phyloP scores from a whole-genome alignment of 2,329 filamentous ascomycete genomes.

The Stagonosporopsis chrysanthemi region DNA sequence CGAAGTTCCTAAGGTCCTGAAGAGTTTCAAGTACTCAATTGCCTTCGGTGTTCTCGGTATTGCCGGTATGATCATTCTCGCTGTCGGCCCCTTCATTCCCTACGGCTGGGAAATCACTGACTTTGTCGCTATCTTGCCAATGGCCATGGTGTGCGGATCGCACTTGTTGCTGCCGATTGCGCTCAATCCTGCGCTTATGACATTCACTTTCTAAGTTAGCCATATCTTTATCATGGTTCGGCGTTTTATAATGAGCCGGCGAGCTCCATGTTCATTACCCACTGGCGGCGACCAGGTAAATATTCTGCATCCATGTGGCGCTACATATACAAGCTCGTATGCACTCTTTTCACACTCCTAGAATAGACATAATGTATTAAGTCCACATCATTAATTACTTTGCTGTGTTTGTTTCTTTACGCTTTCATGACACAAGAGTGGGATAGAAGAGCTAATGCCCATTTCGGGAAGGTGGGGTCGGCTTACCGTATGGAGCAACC shows the following conservation, averaged over 20 bases:
- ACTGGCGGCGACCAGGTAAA: conserved; percentile 11
- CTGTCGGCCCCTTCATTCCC: conserved; percentile 69
- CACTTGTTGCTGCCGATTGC: conserved; percentile 75
- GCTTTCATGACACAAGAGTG: background rate
- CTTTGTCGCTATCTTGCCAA: conserved; percentile 74
- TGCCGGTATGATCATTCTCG: conserved; percentile 69
- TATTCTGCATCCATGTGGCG: conserved; percentile 9
- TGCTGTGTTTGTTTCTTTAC: background rate
- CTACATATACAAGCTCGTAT: background rate
- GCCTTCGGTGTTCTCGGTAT: conserved; percentile 68
- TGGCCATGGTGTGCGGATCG: conserved; percentile 73
- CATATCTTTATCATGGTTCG: background rate
- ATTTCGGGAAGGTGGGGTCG: conserved; percentile 22
- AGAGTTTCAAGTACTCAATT: conserved; percentile 78
- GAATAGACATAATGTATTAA: conserved; percentile 18
- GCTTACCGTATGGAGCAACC: conserved; percentile 11
- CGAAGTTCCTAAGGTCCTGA: conserved; percentile 79
- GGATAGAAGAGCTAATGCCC: conserved; percentile 6
- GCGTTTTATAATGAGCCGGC: conserved; percentile 11
- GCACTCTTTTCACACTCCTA: conserved; percentile 7
- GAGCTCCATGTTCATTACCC: conserved; percentile 2
- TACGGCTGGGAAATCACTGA: conserved; percentile 58
- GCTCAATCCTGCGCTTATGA: conserved; percentile 78
- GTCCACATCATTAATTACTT: background rate
- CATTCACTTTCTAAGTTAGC: conserved; percentile 70